Evolutionary conservation across 1,284 basidiomycete genomes (phyloP), one percentile per base, ranked within the genome.

Genomic region (Stygiomarasmius scandens): DNA sequence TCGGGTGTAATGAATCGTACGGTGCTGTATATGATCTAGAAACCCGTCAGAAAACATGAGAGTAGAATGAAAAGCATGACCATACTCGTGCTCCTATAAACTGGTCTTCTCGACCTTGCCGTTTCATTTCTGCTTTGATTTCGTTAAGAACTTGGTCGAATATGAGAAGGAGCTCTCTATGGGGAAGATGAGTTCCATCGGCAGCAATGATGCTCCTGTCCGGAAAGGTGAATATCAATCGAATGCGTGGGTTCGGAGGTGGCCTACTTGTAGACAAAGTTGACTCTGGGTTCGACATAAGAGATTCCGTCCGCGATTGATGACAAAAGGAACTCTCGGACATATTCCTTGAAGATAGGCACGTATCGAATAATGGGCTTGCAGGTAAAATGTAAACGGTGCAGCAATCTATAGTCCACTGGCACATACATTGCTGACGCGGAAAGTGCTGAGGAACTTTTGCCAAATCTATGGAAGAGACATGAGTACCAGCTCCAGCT

Each of bases 251-350:
- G n/a, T n/a, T n/a, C 20, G 19, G 23, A 24, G 23, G 41, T 41
- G 32, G 23, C 47, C 55, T 56, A 89, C 87, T 80, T 84, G 62
- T 69, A 66, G 45, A 77, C 71, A 65, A 93, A 92, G 67, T 88
- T 87, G 54, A 92, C 77, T 36, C 90, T 81, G 2, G 81, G 76
- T 71, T 93, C 92, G 16, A 86, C 71, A 67, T 92, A 93, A 2
- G 78, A 85, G 49, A 93, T 84, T 0, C 89, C 89, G 67, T 93
- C 91, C 32, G 82, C 82, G 10, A 90, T 80, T 1, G 83, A 87
- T 29, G 83, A 77, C 32, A 74, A 69, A 52, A 93, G 72, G 64
- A 90, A 88, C 62, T 86, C 77, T 36, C 81, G 78, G 48, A 89
- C 72, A 64, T 88, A 90, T 58, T 81, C 74, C 11, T 71, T 66